Evolutionary conservation across 495 filamentous ascomycete species (phyloP), one percentile per base, ranked within the genome.

Genomic region (Aspergillus steynii): DNA sequence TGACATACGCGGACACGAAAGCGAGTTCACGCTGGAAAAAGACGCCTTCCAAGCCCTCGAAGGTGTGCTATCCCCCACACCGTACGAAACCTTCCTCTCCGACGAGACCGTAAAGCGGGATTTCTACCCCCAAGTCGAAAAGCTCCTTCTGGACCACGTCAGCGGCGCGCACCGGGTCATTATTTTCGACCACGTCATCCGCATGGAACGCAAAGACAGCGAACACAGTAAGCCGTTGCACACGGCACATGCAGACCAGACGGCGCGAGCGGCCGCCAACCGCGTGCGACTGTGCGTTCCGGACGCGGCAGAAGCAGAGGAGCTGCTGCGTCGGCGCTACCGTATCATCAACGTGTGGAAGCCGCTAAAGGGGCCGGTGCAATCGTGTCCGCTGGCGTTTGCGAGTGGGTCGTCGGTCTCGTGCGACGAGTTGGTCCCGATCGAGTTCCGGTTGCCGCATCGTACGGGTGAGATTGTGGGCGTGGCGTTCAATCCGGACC

Each of bases 111-210:
- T 96, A 60, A 70, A 83, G 59, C 53, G 70, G 2, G 75, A 82
- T 59, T 97, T 95, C 81, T 97, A 96, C 82, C 86, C 90, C 0
- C 90, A 95, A 69, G 82, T 94, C 29, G 85, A 90, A 72, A 61
- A 76, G 6, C 76, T 96, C 49, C 73, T 96, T 0, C 77, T 88
- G 1, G 67, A 82, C 42, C 70, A 84, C 55, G 79, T 93, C 45
- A 83, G 85, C 1, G 90, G 87, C 50, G 81, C 82, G 25, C 79
- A 83, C 49, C 74, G 82, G 2, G 80, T 96, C 50, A 70, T 89
- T 58, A 76, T 96, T 67, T 96, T 96, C 81, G 92, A 96, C 83
- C 90, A 96, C 78, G 95, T 91, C n/a, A 85, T 96, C 78, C 88
- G 92, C 12, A 85, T 56, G 54, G 54, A 87, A 28, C 73, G 84